phyloP scores from a whole-genome alignment of 495 filamentous ascomycete genomes.

The Hamigera avellanea region DNA sequence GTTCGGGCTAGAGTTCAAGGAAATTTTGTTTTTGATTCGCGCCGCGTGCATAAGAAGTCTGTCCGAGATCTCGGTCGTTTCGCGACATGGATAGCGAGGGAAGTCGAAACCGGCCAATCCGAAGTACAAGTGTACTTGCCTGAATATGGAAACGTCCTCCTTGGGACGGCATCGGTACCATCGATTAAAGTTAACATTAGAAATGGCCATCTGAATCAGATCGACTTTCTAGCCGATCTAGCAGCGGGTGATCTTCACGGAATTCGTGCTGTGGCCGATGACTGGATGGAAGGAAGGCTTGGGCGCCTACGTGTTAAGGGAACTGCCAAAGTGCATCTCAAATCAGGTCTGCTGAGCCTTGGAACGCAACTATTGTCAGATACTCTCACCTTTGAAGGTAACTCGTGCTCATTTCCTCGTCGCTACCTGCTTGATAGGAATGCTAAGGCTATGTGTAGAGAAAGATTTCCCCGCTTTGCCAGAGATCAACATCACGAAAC shows the following conservation, averaged over 20 bases:
- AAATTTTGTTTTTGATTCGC: slow-evolving; percentile 66
- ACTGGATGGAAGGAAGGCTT: slow-evolving; percentile 75
- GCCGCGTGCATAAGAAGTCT: slow-evolving; percentile 53
- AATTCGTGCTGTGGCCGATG: slow-evolving; percentile 68
- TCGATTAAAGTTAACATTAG: slow-evolving; percentile 60
- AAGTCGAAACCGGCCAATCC: slow-evolving; percentile 58
- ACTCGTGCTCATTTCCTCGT: slow-evolving; percentile 24
- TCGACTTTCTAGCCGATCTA: slow-evolving; percentile 71
- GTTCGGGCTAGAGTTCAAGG: slow-evolving; percentile 69
- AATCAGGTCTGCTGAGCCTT: slow-evolving; percentile 65
- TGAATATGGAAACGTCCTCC: slow-evolving; percentile 64
- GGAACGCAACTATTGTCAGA: slow-evolving; percentile 62
- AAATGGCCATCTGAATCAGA: slow-evolving; percentile 59
- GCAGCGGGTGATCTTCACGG: slow-evolving; percentile 64
- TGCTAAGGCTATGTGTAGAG: slow-evolving; percentile 23
- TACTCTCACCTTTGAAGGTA: slow-evolving; percentile 69
- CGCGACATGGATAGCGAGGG: slow-evolving; percentile 68
- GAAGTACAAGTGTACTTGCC: slow-evolving; percentile 70
- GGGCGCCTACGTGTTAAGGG: slow-evolving; percentile 55
- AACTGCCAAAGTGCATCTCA: slow-evolving; percentile 55
- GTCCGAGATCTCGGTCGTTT: slow-evolving; percentile 64
- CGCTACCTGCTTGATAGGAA: slow-evolving; percentile 1
- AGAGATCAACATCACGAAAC: slow-evolving; percentile 58
- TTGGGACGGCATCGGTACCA: slow-evolving; percentile 68
- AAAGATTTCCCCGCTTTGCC: slow-evolving; percentile 65